These are phyloP conservation scores for Hypoxylon sp. DNA, from an alignment of 2,329 filamentous ascomycete genomes.

Conservation along the genomic window DNA sequence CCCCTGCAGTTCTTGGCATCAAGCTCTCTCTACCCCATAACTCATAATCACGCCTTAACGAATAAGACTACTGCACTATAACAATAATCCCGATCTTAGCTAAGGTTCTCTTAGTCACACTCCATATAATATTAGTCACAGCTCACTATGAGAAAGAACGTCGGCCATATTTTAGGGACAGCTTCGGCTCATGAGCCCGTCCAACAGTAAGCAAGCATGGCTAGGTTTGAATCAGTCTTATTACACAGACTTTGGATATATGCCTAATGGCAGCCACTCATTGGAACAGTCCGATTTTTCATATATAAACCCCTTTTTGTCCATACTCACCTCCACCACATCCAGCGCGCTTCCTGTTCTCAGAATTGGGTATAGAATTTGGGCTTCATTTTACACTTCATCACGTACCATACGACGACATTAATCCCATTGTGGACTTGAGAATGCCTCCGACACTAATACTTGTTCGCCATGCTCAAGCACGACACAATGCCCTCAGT, in stretches of 20 bases:
- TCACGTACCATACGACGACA: neutral
- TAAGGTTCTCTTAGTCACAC: neutral
- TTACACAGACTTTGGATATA: neutral
- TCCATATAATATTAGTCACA: neutral
- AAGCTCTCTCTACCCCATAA: neutral
- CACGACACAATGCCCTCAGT: slow-evolving; percentile 66
- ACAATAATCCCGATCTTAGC: neutral
- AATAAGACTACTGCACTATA: neutral
- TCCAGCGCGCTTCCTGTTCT: neutral
- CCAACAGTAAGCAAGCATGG: slow-evolving; percentile 26
- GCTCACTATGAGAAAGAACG: neutral
- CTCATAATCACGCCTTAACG: neutral
- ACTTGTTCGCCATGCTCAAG: slow-evolving; percentile 89
- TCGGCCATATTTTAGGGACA: slow-evolving; percentile 21
- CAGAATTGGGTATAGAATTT: neutral
- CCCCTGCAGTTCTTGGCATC: neutral
- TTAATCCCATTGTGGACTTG: slow-evolving; percentile 61
- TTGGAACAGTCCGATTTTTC: slow-evolving; percentile 1
- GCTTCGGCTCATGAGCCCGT: slow-evolving; percentile 4
- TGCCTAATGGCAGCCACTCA: neutral
- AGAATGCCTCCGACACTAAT: slow-evolving; percentile 73
- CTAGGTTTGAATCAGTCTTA: slow-evolving; percentile 7
- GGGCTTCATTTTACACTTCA: neutral
- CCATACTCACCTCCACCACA: neutral
- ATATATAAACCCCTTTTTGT: neutral